Conservation (phyloP, 768 basidiomycete species). For the Boletus pseudo-olivaceus region DNA sequence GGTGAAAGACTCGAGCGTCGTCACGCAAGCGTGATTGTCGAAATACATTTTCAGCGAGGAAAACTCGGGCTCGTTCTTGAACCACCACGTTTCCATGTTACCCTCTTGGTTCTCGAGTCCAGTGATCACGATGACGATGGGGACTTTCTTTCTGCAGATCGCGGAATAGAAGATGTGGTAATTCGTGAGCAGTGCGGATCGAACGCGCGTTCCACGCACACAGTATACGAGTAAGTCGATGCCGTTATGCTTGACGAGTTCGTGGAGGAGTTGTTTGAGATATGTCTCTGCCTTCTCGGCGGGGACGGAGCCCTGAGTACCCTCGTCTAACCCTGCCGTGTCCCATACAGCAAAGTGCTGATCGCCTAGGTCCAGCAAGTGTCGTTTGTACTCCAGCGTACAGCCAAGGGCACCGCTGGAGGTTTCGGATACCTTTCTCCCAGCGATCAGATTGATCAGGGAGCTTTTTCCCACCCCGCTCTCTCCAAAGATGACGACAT, state of each 20-base stretch:
- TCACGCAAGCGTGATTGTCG: slow-evolving; percentile 32
- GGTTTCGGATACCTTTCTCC: slow-evolving; percentile 20
- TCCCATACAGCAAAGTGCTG: slow-evolving; percentile 31
- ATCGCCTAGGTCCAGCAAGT: slow-evolving; percentile 20
- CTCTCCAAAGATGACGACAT: slow-evolving; percentile 43
- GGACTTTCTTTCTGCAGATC: slow-evolving; percentile 39
- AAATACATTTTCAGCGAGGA: slow-evolving; percentile 26
- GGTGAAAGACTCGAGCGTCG: slow-evolving; percentile 20
- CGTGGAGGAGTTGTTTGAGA: slow-evolving; percentile 34
- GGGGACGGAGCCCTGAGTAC: slow-evolving; percentile 22
- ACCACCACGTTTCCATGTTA: slow-evolving; percentile 35
- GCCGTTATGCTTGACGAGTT: slow-evolving; percentile 33
- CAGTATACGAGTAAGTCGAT: slow-evolving; percentile 41
- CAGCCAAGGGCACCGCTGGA: slow-evolving; percentile 35
- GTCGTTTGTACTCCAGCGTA: slow-evolving; percentile 31
- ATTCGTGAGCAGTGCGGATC: slow-evolving; percentile 33
- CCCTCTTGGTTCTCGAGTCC: slow-evolving; percentile 38
- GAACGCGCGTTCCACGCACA: slow-evolving; percentile 38
- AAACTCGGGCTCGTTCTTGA: slow-evolving; percentile 22
- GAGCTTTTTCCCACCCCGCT: slow-evolving; percentile 43
- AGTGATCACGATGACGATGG: slow-evolving; percentile 39
- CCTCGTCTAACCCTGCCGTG: slow-evolving; percentile 34
- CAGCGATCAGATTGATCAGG: slow-evolving; percentile 41
- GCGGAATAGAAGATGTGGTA: slow-evolving; percentile 39
- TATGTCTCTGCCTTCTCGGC: slow-evolving; percentile 30